Evolutionary conservation across 306 rosid species (phyloP), one percentile per base, ranked within the genome.

Genomic region (Potentilla sterilis): DNA sequence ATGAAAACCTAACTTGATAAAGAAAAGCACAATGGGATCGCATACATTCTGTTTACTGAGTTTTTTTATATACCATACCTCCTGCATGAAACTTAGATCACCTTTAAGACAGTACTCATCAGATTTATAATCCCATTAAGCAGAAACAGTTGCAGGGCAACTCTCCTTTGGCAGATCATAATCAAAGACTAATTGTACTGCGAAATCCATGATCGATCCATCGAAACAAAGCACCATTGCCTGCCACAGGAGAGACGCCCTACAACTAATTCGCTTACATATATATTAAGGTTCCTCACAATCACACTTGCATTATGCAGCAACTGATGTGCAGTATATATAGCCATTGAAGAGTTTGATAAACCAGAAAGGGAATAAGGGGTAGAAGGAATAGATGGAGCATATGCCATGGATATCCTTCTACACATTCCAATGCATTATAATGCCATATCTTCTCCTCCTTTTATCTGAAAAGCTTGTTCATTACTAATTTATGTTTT

Each of bases 121-220:
- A 18, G 15, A 40, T n/a, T 3, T 1, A 34, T 32, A 21, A 35
- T n/a, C 44, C 4, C 7, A 84, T 77, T 81, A 88, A 89, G 90
- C 92, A 81, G 70, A 85, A 84, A 63, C 79, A 87, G 80, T 79
- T 62, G 76, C 73, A 85, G 97, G 97, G 90, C 93, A 89, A 89
- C 96, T 92, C 97, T 92, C 88, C 92, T 89, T 92, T 92, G 97
- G 97, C 93, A 40, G 91, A 64, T 70, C 58, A 80, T 67, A 24
- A 5, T 38, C 28, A n/a, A 14, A 9, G 4, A 47, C 4, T 2
- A 1, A 5, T 5, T 4, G 28, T 11, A 37, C 22, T 8, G 51
- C 2, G 38, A n/a, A 63, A 41, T 24, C 54, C 67, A 24, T 72
- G 15, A 73, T n/a, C 28, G 40, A 57, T 38, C 28, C 24, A 59